A percentile compares a stretch with the other conserved stretches of the same genome.
Conservation (phyloP, 441 rosid species). For the Gossypium schwendimanii region DNA sequence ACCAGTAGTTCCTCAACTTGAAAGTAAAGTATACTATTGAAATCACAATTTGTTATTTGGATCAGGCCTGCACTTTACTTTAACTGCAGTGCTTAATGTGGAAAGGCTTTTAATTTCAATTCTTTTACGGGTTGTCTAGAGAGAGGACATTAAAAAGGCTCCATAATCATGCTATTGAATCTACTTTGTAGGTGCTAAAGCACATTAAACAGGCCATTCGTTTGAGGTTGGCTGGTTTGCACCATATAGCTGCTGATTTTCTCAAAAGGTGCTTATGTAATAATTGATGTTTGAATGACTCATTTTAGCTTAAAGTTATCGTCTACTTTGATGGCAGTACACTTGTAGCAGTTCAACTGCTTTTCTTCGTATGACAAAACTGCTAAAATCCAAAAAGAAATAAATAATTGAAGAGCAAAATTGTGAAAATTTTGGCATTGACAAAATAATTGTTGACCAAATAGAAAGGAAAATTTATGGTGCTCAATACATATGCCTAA, state of each 20-base stretch:
- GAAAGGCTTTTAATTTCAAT: neutral
- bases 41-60: neutral
- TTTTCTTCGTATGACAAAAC: neutral
- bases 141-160: neutral
- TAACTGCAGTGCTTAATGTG: neutral
- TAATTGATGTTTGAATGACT: neutral
- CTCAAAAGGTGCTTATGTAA: neutral
- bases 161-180: neutral
- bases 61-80: neutral
- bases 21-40: conserved; percentile 9
- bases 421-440: neutral
- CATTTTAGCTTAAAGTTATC: neutral
- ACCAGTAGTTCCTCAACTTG: conserved; percentile 3
- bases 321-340: neutral
- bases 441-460: neutral
- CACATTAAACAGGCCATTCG: neutral
- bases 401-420: neutral
- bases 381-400: neutral
- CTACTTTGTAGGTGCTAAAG: neutral
- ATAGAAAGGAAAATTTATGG: neutral
- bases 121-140: neutral
- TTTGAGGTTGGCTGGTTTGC: neutral
- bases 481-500: neutral
- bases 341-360: neutral
- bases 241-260: neutral